Evolutionary conservation across 495 filamentous ascomycete genomes (phyloP).

Genomic region (Apodospora peruviana): DNA sequence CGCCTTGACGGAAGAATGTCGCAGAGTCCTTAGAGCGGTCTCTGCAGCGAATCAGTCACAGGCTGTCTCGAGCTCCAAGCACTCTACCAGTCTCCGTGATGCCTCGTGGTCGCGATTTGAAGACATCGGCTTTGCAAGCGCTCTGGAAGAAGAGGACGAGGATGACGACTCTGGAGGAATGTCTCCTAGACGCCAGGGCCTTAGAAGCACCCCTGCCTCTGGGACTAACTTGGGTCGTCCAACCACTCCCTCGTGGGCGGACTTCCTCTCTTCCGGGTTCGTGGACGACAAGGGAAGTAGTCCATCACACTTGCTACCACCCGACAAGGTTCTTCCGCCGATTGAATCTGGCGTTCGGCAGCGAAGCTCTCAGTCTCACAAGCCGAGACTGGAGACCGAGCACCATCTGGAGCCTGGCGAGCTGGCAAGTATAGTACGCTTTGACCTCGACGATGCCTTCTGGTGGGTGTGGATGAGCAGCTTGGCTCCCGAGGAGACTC

Average conservation of each 20-base stretch:
- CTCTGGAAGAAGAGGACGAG: slow-evolving; percentile 64
- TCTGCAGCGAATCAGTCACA: slow-evolving; percentile 82
- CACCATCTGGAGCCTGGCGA: slow-evolving; percentile 79
- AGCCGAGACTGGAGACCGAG: slow-evolving; percentile 57
- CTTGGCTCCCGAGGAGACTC: slow-evolving; percentile 82
- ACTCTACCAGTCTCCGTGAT: slow-evolving; percentile 66
- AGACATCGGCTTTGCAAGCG: slow-evolving; percentile 82
- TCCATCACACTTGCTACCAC: slow-evolving; percentile 64
- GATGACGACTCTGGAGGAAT: slow-evolving; percentile 50
- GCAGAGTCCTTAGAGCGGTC: slow-evolving; percentile 81
- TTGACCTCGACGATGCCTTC: slow-evolving; percentile 92
- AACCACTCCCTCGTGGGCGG: slow-evolving; percentile 95
- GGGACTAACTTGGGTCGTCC: slow-evolving; percentile 67
- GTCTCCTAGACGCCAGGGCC: slow-evolving; percentile 28
- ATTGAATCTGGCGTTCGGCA: slow-evolving; percentile 66
- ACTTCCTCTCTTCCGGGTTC: slow-evolving; percentile 93
- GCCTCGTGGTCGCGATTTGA: slow-evolving; percentile 96
- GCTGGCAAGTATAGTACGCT: slow-evolving; percentile 78
- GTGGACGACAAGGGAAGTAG: slow-evolving; percentile 58
- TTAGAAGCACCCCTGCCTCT: slow-evolving; percentile 61
- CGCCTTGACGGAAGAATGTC: slow-evolving; percentile 88
- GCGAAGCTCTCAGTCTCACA: slow-evolving; percentile 84
- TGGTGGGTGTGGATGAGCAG: slow-evolving; percentile 99
- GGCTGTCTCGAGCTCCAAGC: slow-evolving; percentile 55
- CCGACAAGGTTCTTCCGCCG: slow-evolving; percentile 85